Conservation (phyloP, 352 stramenopile species). For the Discostella stelligera region DNA sequence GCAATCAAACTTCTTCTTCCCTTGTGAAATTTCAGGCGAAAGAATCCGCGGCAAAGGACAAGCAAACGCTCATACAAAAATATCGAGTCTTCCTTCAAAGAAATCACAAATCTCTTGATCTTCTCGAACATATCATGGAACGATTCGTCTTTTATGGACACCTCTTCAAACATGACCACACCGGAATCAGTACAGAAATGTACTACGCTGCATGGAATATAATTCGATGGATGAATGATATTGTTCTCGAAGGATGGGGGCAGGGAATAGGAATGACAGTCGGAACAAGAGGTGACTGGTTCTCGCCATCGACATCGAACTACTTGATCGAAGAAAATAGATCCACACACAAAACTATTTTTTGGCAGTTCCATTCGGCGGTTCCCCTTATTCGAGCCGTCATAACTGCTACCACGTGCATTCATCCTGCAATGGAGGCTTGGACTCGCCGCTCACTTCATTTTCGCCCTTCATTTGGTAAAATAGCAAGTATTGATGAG, state of each 20-base stretch:
- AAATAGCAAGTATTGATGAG: neutral
- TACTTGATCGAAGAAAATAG: neutral
- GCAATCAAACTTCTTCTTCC: too few species aligned
- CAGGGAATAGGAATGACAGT: constrained; percentile 42
- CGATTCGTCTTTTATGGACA: constrained; percentile 43
- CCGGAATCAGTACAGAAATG: constrained; percentile 28
- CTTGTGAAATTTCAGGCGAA: too few species aligned
- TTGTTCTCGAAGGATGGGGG: constrained; percentile 37
- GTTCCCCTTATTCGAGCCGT: constrained; percentile 31
- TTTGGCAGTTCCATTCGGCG: neutral
- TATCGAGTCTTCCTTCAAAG: constrained; percentile 43
- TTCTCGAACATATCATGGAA: constrained; percentile 45
- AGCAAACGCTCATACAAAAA: constrained; percentile 11
- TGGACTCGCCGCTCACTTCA: constrained; percentile 20
- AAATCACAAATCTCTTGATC: constrained; percentile 27
- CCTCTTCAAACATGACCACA: constrained; percentile 37
- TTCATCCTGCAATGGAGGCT: constrained; percentile 44
- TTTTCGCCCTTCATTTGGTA: neutral
- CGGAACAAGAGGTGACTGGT: constrained; percentile 15
- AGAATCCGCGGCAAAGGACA: too few species aligned
- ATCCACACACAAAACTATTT: neutral
- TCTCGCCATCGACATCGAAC: neutral
- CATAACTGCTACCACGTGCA: constrained; percentile 37
- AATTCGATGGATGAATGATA: constrained; percentile 40
- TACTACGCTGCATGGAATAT: constrained; percentile 51